These are phyloP conservation scores for Herpetomonas samuelpessoai DNA, from an alignment of 208 protist genomes.

Conservation along the genomic window DNA sequence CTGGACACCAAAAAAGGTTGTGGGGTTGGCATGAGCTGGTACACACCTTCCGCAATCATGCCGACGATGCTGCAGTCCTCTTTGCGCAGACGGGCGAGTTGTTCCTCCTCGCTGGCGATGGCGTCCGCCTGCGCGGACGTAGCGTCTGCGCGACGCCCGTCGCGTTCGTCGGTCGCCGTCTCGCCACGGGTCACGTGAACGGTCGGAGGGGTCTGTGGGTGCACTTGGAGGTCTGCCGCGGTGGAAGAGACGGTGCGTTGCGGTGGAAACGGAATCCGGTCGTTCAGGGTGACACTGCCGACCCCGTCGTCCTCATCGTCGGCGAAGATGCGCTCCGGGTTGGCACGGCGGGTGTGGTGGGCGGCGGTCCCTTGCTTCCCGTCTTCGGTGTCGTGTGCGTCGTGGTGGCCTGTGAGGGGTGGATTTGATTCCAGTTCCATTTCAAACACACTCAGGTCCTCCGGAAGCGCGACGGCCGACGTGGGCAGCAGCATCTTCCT, in stretches of 20 bases:
- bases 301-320: neutral
- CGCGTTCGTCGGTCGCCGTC: neutral
- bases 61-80: neutral
- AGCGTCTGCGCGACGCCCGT: too few relatives aligned
- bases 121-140: too few relatives aligned
- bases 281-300: neutral
- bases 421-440: neutral
- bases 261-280: neutral
- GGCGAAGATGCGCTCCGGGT: neutral
- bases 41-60: neutral
- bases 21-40: neutral
- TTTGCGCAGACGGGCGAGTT: neutral
- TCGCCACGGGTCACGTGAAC: neutral
- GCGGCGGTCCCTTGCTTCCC: neutral
- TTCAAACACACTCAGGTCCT: neutral
- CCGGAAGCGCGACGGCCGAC: neutral
- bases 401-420: too few relatives aligned
- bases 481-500: conserved; percentile 2
- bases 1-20: neutral
- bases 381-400: neutral
- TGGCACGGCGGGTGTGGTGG: neutral
- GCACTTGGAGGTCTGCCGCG: neutral
- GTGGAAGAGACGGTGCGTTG: neutral
- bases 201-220: neutral
- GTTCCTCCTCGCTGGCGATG: neutral